These are phyloP conservation scores for Blastocrithidia nonstop DNA, from an alignment of 208 protist genomes.

Conservation along the genomic window DNA sequence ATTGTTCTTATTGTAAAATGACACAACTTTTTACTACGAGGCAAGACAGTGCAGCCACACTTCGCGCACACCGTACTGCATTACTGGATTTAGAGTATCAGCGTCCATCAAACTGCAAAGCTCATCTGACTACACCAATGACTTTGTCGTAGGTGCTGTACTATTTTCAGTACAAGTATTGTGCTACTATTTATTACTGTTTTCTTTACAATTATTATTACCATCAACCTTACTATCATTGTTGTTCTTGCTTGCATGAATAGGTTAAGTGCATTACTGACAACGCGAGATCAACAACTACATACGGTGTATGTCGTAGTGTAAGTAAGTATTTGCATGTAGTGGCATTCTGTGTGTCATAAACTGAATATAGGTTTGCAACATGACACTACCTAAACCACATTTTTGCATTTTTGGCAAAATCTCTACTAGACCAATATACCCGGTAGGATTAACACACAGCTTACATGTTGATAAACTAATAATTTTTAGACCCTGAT, in stretches of 20 bases:
- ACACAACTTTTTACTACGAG: conserved; percentile 11
- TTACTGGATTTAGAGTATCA: neutral
- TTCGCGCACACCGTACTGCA: conserved; percentile 31
- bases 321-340: conserved; percentile 26
- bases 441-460: conserved; percentile 43
- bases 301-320: conserved; percentile 7
- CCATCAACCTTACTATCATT: neutral
- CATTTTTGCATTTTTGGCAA: conserved; percentile 20
- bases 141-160: too few species aligned
- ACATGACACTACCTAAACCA: conserved; percentile 39
- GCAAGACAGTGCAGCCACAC: conserved; percentile 73
- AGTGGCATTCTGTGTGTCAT: conserved; percentile 31
- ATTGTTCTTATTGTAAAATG: conserved; percentile 36
- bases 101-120: neutral
- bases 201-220: too few species aligned
- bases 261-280: neutral
- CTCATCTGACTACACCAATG: too few species aligned
- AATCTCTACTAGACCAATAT: conserved; percentile 59
- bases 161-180: too few species aligned
- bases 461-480: too few species aligned
- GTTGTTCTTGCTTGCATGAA: neutral
- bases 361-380: conserved; percentile 34
- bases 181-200: neutral
- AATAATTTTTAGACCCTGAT: too few species aligned
- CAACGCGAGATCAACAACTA: neutral